phyloP scores from a whole-genome alignment of 192 early-diverging fungal genomes.

The Chytriomyces sp. region DNA sequence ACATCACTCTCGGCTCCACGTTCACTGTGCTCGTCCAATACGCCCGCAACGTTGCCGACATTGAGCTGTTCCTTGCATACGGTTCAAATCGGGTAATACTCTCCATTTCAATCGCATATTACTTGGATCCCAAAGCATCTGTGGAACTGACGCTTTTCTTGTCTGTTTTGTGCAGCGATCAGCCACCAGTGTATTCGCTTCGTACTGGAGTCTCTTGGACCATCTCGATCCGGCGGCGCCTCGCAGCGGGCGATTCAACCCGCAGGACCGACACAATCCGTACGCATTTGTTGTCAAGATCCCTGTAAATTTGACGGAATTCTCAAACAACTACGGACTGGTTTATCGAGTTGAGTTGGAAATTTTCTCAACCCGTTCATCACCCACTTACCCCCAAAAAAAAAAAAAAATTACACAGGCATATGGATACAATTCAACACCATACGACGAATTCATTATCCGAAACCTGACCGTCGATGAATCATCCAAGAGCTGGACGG shows the following conservation, averaged over 20 bases:
- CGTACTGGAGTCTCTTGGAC: too few species aligned
- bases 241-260: constrained; percentile 1
- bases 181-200: too few species aligned
- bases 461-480: background rate
- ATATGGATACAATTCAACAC: background rate
- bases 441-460: background rate
- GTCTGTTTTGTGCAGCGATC: too few species aligned
- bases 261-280: background rate
- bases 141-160: too few species aligned
- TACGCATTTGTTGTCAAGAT: background rate
- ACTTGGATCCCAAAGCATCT: too few species aligned
- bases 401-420: background rate
- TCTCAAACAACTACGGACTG: background rate
- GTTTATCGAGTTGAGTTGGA: background rate
- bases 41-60: too few species aligned
- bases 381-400: background rate
- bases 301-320: background rate
- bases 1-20: background rate
- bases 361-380: background rate
- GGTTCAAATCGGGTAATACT: too few species aligned
- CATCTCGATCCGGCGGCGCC: background rate
- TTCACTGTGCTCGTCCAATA: too few species aligned
- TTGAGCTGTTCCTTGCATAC: too few species aligned
- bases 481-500: background rate
- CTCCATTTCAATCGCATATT: too few species aligned